These are phyloP conservation scores for Backusella macrospora DNA, from an alignment of 192 early-diverging fungal genomes.

Conservation along the genomic window DNA sequence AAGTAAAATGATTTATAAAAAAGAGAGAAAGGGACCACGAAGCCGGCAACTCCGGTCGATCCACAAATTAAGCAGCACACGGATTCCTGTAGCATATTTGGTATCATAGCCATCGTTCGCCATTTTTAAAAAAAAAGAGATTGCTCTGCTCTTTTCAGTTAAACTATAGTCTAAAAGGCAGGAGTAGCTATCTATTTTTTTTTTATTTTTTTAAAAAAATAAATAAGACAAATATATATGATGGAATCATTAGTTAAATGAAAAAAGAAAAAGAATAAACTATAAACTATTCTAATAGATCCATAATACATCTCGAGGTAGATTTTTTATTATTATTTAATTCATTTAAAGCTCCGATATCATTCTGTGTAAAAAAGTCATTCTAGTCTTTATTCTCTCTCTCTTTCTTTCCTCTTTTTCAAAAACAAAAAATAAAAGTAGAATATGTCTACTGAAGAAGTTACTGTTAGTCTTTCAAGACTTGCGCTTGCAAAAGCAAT, in stretches of 20 bases:
- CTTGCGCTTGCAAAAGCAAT: slow-evolving; percentile 42
- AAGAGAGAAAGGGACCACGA: not conserved
- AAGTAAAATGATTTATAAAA: not conserved
- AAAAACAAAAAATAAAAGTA: not conserved
- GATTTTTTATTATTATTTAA: not conserved
- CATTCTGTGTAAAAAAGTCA: not conserved
- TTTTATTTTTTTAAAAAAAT: too few species aligned
- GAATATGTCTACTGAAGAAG: slow-evolving; percentile 41
- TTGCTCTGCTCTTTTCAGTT: too few species aligned
- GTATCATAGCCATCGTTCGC: not conserved
- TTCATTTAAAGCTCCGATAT: not conserved
- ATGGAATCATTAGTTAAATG: too few species aligned
- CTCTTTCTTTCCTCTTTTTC: not conserved
- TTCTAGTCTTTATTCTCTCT: not conserved
- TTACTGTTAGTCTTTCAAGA: slow-evolving; percentile 38
- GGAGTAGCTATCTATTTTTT: too few species aligned
- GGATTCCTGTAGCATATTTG: not conserved
- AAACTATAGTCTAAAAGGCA: too few species aligned
- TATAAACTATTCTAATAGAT: not conserved
- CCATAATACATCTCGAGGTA: not conserved
- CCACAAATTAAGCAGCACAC: not conserved
- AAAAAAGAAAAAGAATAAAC: too few species aligned
- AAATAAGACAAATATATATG: too few species aligned
- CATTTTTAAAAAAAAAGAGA: not conserved
- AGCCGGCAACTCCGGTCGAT: not conserved